Evolutionary conservation across 495 filamentous ascomycete species (phyloP), one percentile per base, ranked within the genome.

Genomic region (Cetradonia linearis): DNA sequence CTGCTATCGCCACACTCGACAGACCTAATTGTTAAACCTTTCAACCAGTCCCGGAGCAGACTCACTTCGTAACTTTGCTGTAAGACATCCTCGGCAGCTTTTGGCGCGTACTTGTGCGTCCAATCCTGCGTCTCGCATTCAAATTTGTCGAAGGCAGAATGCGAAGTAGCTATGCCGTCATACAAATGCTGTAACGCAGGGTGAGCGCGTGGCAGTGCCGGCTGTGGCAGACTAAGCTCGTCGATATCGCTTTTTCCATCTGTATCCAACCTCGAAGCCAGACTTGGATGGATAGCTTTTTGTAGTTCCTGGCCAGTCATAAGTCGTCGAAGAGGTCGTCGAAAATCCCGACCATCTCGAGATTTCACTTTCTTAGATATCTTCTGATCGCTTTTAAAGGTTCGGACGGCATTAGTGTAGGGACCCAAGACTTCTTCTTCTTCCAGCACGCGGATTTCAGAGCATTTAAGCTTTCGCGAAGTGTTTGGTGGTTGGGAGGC

Each of bases 51-150:
- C 50, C 82, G 81, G 34, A 99, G 70, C 33, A 94, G 73, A 8
- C 76, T 70, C 6, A 80, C 82, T 69, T 96, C 89, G 11, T 72
- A 80, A 0, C 88, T 87, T 23, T 74, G 67, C 67, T 96, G 91
- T 27, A 99, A 79, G 1, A 96, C 86, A 60, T 91, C 82, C 7
- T 74, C 74, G 1, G 89, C 83, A 28, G 69, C 74, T 33, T 67
- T 73, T 0, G 94, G 94, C 1, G 89, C 83, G 74, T 96, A 96
- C 65, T 99, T 99, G 33, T 91, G 84, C 2, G 74, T 66, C 94
- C 94, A 99, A 44, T 83, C 72, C 30, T 77, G 74, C 1, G 73
- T 77, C 65, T 97, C 93, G 64, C 85, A 95, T 44, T 81, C 75
- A 20, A 81, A 85, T 63, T 70, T 81, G 71, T 99, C 94, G 67